These are phyloP conservation scores for Pisolithus orientalis DNA, from an alignment of 768 basidiomycete genomes.

Conservation along the genomic window DNA sequence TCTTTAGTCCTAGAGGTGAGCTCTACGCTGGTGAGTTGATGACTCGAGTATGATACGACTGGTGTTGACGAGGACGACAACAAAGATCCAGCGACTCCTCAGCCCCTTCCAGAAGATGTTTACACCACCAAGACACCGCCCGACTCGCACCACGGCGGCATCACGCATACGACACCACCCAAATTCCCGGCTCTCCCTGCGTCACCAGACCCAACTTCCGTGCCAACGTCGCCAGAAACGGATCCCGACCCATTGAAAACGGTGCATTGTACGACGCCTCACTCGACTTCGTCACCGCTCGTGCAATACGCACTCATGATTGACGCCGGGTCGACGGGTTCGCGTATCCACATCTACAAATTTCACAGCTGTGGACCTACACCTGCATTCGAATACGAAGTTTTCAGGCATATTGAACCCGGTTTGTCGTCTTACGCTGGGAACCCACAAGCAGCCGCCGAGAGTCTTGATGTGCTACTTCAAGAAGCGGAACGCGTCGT, in stretches of 20 bases:
- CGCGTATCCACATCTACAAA: constrained; percentile 97
- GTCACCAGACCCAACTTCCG: constrained; percentile 1
- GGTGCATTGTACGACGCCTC: constrained; percentile 58
- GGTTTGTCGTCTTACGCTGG: constrained; percentile 66
- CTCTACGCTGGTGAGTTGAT: constrained; percentile 15
- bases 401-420: constrained; percentile 76
- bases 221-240: constrained; percentile 55
- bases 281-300: constrained; percentile 44
- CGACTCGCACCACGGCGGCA: constrained; percentile 3
- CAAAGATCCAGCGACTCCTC: constrained; percentile 8
- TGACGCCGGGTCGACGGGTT: constrained; percentile 97
- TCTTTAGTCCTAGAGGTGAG: constrained; percentile 47
- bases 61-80: not conserved
- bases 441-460: constrained; percentile 64
- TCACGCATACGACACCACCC: not conserved
- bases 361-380: constrained; percentile 84
- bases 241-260: constrained; percentile 74
- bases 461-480: constrained; percentile 71
- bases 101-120: constrained; percentile 15
- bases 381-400: constrained; percentile 86
- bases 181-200: not conserved
- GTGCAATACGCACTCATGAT: constrained; percentile 96
- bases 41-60: not conserved
- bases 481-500: constrained; percentile 77
- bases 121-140: constrained; percentile 14